Conservation (phyloP, 768 basidiomycete genomes). For the Arthromyces matolae region DNA sequence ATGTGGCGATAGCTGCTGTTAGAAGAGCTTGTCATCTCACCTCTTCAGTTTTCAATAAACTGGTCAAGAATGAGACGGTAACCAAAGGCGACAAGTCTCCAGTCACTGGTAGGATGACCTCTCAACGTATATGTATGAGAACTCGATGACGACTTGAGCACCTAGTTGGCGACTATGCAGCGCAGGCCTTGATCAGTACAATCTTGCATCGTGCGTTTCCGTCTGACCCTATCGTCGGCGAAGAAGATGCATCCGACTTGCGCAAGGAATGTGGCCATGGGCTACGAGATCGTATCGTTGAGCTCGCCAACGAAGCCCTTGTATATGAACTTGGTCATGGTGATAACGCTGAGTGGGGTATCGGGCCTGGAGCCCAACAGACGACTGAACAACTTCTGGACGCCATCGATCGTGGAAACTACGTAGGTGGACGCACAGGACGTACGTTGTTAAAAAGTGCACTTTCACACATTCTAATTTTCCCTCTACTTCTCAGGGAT, state of each 20-base stretch:
- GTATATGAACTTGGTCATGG: conserved; percentile 48
- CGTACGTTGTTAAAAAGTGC: conserved; percentile 45
- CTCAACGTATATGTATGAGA: not conserved
- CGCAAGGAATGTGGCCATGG: conserved; percentile 40
- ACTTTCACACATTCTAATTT: conserved; percentile 1
- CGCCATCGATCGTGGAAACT: conserved; percentile 82
- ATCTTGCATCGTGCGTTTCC: conserved; percentile 81
- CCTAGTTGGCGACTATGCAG: conserved; percentile 88
- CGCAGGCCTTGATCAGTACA: conserved; percentile 86
- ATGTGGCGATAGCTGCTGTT: conserved; percentile 83
- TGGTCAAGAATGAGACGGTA: conserved; percentile 82
- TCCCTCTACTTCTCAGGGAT: conserved; percentile 44
- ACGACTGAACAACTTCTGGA: conserved; percentile 63
- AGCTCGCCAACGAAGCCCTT: conserved; percentile 80
- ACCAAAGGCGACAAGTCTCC: conserved; percentile 91
- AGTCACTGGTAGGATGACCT: conserved; percentile 62
- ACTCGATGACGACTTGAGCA: not conserved
- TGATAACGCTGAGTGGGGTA: conserved; percentile 66
- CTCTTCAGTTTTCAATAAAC: conserved; percentile 77
- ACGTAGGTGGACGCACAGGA: conserved; percentile 67
- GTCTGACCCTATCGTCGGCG: conserved; percentile 84
- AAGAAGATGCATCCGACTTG: conserved; percentile 87
- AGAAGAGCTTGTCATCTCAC: conserved; percentile 83
- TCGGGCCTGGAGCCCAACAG: conserved; percentile 56
- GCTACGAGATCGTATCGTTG: conserved; percentile 65